Evolutionary conservation across 768 basidiomycete species (phyloP), one percentile per base, ranked within the genome.

Genomic region (Russula emetica): DNA sequence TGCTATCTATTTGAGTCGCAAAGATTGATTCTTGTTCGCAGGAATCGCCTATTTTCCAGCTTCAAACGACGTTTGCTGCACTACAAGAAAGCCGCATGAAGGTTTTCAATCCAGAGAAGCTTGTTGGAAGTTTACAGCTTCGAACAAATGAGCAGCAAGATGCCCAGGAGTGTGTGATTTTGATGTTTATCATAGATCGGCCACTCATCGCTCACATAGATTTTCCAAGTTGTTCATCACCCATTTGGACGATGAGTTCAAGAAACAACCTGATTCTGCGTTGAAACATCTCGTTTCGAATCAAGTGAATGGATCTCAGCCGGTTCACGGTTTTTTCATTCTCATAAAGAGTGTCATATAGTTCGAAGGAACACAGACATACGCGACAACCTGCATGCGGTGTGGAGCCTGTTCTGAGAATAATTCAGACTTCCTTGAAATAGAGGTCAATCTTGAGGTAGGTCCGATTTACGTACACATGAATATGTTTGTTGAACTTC

Each of bases 141-240:
- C 83, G 87, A 22, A 85, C 87, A 1, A 80, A 87, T 5, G 91
- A 97, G 71, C 96, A 98, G 71, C 95, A 98, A 75, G 96, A 98
- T 76, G 94, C 96, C 34, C 93, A 95, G 75, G 96, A 98, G 93
- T 97, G 70, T 59, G 84, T 72, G 30, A 28, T 45, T 22, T 26
- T 61, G 36, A 52, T 56, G 26, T 26, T 42, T 8, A 49, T 16
- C 18, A 22, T 51, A 30, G 16, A 24, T 52, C n/a, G n/a, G 3
- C 61, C 44, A 40, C 70, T 52, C 34, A 66, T 44, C 34, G 28
- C 49, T 14, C 30, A 22, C 30, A 1, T 71, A 95, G 94, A 72
- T 96, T 98, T 72, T 94, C 92, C 2, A 98, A 98, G 70, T 81
- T 98, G 20, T 96, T 98, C 75, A 89, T 98, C 83, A 85, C 86